phyloP scores from a whole-genome alignment of 2,329 filamentous ascomycete genomes.

The Penicillium sp. region DNA sequence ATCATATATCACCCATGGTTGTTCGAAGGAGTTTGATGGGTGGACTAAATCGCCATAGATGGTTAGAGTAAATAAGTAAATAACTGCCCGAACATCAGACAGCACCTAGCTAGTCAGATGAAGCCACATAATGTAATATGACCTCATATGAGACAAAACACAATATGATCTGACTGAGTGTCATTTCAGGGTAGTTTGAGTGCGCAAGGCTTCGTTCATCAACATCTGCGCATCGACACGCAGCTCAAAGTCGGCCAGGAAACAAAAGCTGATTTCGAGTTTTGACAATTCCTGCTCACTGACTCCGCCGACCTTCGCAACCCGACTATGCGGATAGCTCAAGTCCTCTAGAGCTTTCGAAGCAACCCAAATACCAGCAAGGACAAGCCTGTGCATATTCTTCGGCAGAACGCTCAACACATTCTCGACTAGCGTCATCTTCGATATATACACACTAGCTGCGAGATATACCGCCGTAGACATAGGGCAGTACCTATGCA shows the following conservation, averaged over 20 bases:
- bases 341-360: conserved; percentile 96
- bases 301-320: conserved; percentile 86
- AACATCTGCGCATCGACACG: conserved; percentile 60
- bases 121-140: background rate
- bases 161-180: background rate
- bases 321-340: conserved; percentile 77
- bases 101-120: background rate
- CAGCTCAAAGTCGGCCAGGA: conserved; percentile 79
- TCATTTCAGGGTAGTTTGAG: background rate
- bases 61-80: background rate
- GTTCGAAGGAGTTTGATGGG: background rate
- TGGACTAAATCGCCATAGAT: background rate
- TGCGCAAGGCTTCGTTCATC: conserved; percentile 43
- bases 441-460: conserved; percentile 81
- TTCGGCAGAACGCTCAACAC: conserved; percentile 76
- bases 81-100: background rate
- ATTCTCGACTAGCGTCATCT: conserved; percentile 72
- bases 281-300: conserved; percentile 75
- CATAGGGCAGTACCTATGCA: conserved; percentile 91
- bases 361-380: conserved; percentile 80
- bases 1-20: background rate
- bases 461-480: conserved; percentile 91
- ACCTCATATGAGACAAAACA: background rate
- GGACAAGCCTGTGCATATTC: conserved; percentile 80
- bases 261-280: conserved; percentile 86